Evolutionary conservation across 768 basidiomycete species (phyloP), one percentile per base, ranked within the genome.

Genomic region (Psilocybe subaeruginosa): DNA sequence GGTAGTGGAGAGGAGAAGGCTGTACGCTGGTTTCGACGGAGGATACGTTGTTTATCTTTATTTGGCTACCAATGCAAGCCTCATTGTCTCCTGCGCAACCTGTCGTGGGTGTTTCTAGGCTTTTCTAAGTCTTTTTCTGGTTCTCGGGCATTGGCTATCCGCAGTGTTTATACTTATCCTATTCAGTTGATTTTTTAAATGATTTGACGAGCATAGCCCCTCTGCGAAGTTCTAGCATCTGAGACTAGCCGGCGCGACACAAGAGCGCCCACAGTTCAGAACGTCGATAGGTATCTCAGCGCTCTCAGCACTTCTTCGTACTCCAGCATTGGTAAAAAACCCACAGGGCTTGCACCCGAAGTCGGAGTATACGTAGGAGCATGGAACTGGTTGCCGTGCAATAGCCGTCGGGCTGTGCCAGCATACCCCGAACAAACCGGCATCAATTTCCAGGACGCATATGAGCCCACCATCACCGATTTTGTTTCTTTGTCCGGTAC

Each of bases 401-500:
- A 14, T 39, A 39, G n/a, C 41, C 8, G 14, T 12, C 41, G 14
- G 41, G 41, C 41, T 43, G 41, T 43, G 41, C 41, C 11, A 43
- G 11, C 41, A 14, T 43, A 33, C 56, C 45, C 56, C 61, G 56
- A 58, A n/a, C 47, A 29, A 8, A 41, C 61, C 52, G 61, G 67
- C 66, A 68, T 68, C 67, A 67, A 54, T 16, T 43, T 52, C 51
- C 51, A 47, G 48, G 41, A 47, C 37, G 47, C 56, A 61, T 65
- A 58, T 58, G 55, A 60, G 52, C 43, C 50, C 56, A 37, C 49
- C 64, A 53, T 45, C 56, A 49, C 37, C 60, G 43, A 54, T 65
- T 65, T 66, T 61, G 55, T 53, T 64, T 69, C 74, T 66, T 76
- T 69, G 77, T 80, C 77, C 74, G 76, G 77, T 73, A 79, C 78